Evolutionary conservation across 2,329 filamentous ascomycete genomes (phyloP).

Genomic region (Phaeomoniella chlamydospora): DNA sequence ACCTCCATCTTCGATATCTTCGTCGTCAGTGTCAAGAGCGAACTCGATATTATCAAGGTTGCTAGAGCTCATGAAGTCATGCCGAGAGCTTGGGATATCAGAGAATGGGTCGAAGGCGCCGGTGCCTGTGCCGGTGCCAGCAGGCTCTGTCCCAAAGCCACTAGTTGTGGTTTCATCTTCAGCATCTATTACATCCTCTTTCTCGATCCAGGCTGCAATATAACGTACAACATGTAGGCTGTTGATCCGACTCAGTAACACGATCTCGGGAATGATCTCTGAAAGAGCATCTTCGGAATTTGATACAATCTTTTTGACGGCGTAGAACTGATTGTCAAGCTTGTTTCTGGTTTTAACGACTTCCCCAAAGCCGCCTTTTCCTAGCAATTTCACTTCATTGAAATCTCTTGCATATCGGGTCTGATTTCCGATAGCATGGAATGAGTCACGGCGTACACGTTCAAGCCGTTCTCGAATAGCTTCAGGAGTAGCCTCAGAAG

Average conservation of each 20-base stretch:
- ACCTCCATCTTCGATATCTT: slow-evolving; percentile 31
- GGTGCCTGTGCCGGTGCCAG: background rate
- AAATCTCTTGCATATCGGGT: slow-evolving; percentile 78
- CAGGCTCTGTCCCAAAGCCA: slow-evolving; percentile 6
- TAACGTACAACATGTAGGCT: slow-evolving; percentile 83
- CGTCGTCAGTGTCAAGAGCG: slow-evolving; percentile 38
- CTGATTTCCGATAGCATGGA: background rate
- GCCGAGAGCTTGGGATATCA: slow-evolving; percentile 29
- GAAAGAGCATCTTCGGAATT: slow-evolving; percentile 51
- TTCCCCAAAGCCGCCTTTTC: slow-evolving; percentile 89
- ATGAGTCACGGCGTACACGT: background rate
- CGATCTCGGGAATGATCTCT: slow-evolving; percentile 66
- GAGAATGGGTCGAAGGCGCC: slow-evolving; percentile 2
- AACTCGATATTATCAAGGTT: slow-evolving; percentile 67
- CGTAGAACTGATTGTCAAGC: slow-evolving; percentile 84
- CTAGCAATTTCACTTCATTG: slow-evolving; percentile 73
- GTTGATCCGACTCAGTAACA: slow-evolving; percentile 79
- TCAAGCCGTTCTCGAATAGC: background rate
- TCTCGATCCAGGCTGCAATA: slow-evolving; percentile 89
- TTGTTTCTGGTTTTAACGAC: slow-evolving; percentile 93
- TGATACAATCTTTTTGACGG: slow-evolving; percentile 90
- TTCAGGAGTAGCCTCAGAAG: background rate
- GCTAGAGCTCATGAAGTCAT: slow-evolving; percentile 88
- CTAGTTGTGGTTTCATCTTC: slow-evolving; percentile 20
- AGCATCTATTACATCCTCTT: slow-evolving; percentile 29